Evolutionary conservation across 1,139 yeast genomes (phyloP).

Genomic region (Yamadazyma siamensis): DNA sequence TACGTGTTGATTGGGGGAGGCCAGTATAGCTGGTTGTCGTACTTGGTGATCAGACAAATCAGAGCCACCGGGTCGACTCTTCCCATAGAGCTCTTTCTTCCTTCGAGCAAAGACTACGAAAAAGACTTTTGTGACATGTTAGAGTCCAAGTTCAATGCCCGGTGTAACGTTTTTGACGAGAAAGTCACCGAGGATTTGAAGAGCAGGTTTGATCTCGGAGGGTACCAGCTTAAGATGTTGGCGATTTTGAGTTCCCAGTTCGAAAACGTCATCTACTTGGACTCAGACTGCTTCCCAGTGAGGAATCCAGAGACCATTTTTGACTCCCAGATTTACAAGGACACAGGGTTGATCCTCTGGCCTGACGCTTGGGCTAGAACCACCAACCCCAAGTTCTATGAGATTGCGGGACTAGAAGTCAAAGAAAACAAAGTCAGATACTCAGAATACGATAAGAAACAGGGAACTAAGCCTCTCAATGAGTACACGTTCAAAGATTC

Average conservation of each 20-base stretch:
- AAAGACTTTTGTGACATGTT: constrained; percentile 49
- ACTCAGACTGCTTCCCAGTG: constrained; percentile 66
- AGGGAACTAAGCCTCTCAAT: constrained; percentile 25
- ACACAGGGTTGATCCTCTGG: constrained; percentile 48
- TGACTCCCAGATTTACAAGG: constrained; percentile 33
- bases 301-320: constrained; percentile 51
- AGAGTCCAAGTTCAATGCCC: constrained; percentile 50
- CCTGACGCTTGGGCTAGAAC: constrained; percentile 52
- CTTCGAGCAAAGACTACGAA: constrained; percentile 48
- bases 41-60: constrained; percentile 40
- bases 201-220: constrained; percentile 38
- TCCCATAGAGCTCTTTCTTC: constrained; percentile 50
- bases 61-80: constrained; percentile 36
- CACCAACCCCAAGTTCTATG: constrained; percentile 44
- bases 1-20: constrained; percentile 47
- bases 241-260: constrained; percentile 59
- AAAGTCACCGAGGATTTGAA: constrained; percentile 21
- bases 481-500: constrained; percentile 34
- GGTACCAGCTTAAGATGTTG: constrained; percentile 62
- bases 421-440: constrained; percentile 36
- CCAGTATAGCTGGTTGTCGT: constrained; percentile 42
- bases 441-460: constrained; percentile 28
- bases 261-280: constrained; percentile 58
- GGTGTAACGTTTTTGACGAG: constrained; percentile 50
- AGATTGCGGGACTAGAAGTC: constrained; percentile 39